Conservation (phyloP, 2,329 filamentous ascomycete species). For the Xylaria sp. region DNA sequence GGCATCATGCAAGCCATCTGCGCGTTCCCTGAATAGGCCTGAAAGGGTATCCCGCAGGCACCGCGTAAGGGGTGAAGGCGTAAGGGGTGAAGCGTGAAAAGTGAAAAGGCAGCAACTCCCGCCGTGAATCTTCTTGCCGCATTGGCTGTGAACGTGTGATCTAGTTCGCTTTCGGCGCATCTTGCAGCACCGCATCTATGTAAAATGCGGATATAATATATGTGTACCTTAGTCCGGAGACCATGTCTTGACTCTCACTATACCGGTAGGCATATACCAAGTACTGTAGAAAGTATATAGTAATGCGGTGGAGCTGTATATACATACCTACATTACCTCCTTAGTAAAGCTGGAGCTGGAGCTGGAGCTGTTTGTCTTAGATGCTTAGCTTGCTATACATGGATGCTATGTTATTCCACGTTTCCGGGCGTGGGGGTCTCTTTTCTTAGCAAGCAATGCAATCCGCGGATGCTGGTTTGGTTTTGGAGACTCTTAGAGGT, state of each 20-base stretch:
- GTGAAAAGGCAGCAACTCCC: constrained; percentile 42
- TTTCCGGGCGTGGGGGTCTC: constrained; percentile 45
- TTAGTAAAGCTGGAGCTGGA: no score
- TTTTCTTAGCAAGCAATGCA: constrained; percentile 5
- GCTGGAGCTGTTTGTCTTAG: background rate
- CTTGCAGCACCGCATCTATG: constrained; percentile 43
- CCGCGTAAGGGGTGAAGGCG: constrained; percentile 25
- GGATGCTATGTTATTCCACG: constrained; percentile 32
- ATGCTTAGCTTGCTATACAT: background rate
- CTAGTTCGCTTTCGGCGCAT: constrained; percentile 46
- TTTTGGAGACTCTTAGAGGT: background rate
- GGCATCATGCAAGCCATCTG: constrained; percentile 41
- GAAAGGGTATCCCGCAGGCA: constrained; percentile 45
- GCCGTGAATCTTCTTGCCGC: constrained; percentile 5
- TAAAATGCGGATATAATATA: constrained; percentile 23
- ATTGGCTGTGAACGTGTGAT: constrained; percentile 36
- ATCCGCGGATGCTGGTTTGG: constrained; percentile 18
- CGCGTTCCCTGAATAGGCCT: constrained; percentile 40
- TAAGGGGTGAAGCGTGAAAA: constrained; percentile 24
- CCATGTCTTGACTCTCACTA: background rate
- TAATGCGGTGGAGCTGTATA: background rate
- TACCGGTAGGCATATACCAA: background rate
- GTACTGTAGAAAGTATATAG: background rate
- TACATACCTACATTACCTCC: no score
- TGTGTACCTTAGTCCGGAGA: background rate